Conservation (phyloP, 2,329 filamentous ascomycete species). For the Aureobasidium zeae region DNA sequence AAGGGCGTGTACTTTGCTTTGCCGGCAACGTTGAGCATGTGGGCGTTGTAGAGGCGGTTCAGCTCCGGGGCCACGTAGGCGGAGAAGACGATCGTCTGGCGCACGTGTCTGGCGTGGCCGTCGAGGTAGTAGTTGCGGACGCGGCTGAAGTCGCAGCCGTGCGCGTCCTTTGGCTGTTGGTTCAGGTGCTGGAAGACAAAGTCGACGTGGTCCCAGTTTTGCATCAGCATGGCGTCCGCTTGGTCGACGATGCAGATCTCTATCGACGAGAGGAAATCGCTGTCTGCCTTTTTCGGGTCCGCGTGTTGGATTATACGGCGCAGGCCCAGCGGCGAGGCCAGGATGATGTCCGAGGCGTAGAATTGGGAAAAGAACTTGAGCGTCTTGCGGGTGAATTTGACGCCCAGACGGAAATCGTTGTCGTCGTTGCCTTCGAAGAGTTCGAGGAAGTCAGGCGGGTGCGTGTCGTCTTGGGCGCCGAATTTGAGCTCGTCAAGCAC, state of each 20-base stretch:
- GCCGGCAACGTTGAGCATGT: slow-evolving; percentile 73
- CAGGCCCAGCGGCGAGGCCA: slow-evolving; percentile 82
- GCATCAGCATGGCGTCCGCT: slow-evolving; percentile 87
- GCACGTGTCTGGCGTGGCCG: slow-evolving; percentile 65
- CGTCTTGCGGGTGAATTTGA: slow-evolving; percentile 95
- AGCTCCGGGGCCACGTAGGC: slow-evolving; percentile 84
- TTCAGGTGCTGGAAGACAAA: slow-evolving; percentile 89
- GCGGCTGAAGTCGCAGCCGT: slow-evolving; percentile 88
- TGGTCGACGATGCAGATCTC: slow-evolving; percentile 87
- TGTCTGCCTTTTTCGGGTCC: slow-evolving; percentile 62
- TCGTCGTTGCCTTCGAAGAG: slow-evolving; percentile 93
- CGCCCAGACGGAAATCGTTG: slow-evolving; percentile 90
- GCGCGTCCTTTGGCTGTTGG: slow-evolving; percentile 75
- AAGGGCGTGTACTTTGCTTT: slow-evolving; percentile 61
- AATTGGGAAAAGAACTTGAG: slow-evolving; percentile 92
- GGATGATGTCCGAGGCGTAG: slow-evolving; percentile 90
- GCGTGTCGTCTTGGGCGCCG: slow-evolving; percentile 49
- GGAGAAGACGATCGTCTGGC: slow-evolving; percentile 75
- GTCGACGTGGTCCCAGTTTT: slow-evolving; percentile 96
- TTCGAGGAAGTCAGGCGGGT: slow-evolving; percentile 77
- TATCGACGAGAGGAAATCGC: slow-evolving; percentile 87
- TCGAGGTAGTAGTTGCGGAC: slow-evolving; percentile 92
- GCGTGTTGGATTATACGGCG: slow-evolving; percentile 80
- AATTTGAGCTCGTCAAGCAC: slow-evolving; percentile 59
- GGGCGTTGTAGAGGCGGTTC: slow-evolving; percentile 63